Conservation (phyloP, 75 land plant genomes). For the Selaginella tamariscina region DNA sequence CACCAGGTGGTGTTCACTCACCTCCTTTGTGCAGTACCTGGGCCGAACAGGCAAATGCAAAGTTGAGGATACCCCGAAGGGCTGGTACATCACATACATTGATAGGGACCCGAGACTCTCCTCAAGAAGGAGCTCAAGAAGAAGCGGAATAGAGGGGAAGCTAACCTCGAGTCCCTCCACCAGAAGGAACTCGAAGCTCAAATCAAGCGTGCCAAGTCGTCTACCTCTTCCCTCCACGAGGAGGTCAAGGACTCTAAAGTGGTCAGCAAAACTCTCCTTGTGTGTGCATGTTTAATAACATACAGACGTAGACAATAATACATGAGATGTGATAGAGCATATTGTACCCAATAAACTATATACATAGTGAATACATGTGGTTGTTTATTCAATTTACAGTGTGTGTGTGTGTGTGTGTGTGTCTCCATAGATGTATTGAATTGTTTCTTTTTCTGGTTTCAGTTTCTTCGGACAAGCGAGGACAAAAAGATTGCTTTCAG, state of each 20-base stretch:
- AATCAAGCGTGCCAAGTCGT: neutral
- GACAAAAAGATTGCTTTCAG: neutral
- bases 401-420: no score
- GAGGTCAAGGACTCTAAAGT: neutral
- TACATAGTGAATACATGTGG: no score
- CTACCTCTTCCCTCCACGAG: no score
- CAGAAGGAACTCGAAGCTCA: neutral
- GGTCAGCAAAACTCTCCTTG: neutral
- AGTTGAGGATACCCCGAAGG: constrained; percentile 7
- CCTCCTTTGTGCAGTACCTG: neutral
- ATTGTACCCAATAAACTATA: no score
- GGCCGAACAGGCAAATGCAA: constrained; percentile 4
- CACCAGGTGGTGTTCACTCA: neutral
- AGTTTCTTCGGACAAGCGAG: no score
- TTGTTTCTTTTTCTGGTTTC: no score
- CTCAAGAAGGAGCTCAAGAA: constrained; percentile 4
- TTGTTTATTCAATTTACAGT: no score
- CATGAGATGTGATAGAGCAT: neutral
- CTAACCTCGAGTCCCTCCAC: neutral
- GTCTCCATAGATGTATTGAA: no score
- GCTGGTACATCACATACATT: neutral
- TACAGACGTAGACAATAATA: neutral
- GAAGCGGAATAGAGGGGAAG: neutral
- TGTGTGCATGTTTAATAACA: neutral
- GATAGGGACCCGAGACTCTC: neutral